Conservation (phyloP, 257 asterid genomes). For the Paulownia fortunei region DNA sequence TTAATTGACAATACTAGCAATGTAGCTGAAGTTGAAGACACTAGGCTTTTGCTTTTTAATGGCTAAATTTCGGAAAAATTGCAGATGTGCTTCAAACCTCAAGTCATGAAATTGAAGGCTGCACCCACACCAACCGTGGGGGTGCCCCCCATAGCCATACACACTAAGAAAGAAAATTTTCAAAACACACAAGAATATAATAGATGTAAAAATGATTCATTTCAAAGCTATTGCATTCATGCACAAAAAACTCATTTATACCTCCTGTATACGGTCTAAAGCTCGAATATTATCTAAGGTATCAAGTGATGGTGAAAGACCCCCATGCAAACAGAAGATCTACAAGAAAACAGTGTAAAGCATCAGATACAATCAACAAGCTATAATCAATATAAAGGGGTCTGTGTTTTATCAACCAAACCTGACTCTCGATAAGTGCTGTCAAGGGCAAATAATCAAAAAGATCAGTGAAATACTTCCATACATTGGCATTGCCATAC, state of each 20-base stretch:
- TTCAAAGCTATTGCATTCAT: not conserved
- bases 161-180: not conserved
- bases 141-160: not conserved
- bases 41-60: not conserved
- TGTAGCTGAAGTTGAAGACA: not conserved
- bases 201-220: not conserved
- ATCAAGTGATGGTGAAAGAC: conserved; percentile 97
- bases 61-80: not conserved
- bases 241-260: conserved; percentile 21
- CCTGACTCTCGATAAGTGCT: conserved; percentile 99
- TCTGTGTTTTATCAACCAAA: conserved; percentile 39
- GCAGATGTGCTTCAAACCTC: not conserved
- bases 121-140: not conserved
- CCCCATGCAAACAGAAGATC: conserved; percentile 98
- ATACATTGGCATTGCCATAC: conserved; percentile 96
- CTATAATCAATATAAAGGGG: conserved; percentile 21
- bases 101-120: not conserved
- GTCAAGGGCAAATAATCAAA: conserved; percentile 96
- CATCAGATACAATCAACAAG: conserved; percentile 30
- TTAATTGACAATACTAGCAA: not conserved
- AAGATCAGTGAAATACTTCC: conserved; percentile 97
- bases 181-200: not conserved
- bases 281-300: conserved; percentile 91
- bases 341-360: conserved; percentile 38
- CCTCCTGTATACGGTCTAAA: conserved; percentile 97